These are phyloP conservation scores for Ambrosia trifida DNA, from an alignment of 129 eudicot genomes.

Conservation along the genomic window DNA sequence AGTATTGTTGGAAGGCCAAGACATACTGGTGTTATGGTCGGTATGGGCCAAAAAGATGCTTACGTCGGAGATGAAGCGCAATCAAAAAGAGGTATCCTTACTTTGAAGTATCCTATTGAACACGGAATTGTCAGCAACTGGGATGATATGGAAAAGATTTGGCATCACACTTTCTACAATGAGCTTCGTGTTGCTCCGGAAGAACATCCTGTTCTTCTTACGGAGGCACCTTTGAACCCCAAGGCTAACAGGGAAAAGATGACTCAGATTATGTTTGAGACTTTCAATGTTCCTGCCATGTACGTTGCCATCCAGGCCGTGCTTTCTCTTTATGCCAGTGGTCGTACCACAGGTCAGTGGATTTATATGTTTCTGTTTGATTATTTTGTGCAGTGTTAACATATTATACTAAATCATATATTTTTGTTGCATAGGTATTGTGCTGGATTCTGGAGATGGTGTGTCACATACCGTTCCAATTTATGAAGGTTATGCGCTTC, in stretches of 20 bases:
- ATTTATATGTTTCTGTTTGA: not conserved
- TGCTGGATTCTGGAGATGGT: constrained; percentile 81
- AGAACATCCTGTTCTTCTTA: constrained; percentile 79
- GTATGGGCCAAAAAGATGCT: constrained; percentile 78
- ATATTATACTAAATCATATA: not conserved
- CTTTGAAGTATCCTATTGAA: constrained; percentile 76
- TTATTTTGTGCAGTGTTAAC: not conserved
- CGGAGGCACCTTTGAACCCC: constrained; percentile 77
- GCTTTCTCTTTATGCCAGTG: constrained; percentile 83
- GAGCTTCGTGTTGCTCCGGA: constrained; percentile 97
- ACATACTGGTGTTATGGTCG: constrained; percentile 80
- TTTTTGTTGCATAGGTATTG: constrained; percentile 50
- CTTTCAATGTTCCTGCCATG: constrained; percentile 79
- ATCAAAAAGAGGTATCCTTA: constrained; percentile 81
- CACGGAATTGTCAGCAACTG: constrained; percentile 89
- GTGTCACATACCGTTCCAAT: constrained; percentile 77
- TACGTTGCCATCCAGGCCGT: constrained; percentile 77
- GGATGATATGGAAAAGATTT: constrained; percentile 91
- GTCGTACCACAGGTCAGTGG: constrained; percentile 76
- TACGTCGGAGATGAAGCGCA: constrained; percentile 85
- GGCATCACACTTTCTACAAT: constrained; percentile 92
- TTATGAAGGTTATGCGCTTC: constrained; percentile 74
- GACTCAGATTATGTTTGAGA: constrained; percentile 79
- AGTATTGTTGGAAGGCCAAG: constrained; percentile 78
- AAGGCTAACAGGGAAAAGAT: constrained; percentile 79